A percentile compares a stretch with the other conserved stretches of the same genome.
These are phyloP conservation scores for Stephania japonica DNA, from an alignment of 164 flowering plant species.

Conservation along the genomic window DNA sequence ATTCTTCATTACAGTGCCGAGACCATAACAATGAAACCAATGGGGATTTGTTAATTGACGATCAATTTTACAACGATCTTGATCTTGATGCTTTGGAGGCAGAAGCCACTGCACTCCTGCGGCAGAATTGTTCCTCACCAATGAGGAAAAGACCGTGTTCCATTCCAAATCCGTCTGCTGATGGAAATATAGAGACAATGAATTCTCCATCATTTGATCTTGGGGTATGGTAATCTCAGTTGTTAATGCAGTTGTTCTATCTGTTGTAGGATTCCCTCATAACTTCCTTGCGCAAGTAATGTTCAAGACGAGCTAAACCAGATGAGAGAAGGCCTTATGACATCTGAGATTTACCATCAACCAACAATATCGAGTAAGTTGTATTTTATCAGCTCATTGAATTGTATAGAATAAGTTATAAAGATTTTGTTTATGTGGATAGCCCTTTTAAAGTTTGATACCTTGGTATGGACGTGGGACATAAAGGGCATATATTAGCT, in stretches of 20 bases:
- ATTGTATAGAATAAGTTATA: neutral
- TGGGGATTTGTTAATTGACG: constrained; percentile 40
- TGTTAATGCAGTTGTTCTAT: neutral
- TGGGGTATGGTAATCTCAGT: constrained; percentile 43
- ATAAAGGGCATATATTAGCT: neutral
- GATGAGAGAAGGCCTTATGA: neutral
- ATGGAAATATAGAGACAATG: constrained; percentile 17
- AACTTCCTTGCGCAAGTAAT: neutral
- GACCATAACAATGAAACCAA: constrained; percentile 19
- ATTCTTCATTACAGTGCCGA: constrained; percentile 17
- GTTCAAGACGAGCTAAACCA: neutral
- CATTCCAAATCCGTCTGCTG: constrained; percentile 12
- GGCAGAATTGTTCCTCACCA: constrained; percentile 27
- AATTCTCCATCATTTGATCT: constrained; percentile 82
- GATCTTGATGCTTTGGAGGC: constrained; percentile 92
- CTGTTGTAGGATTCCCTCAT: neutral
- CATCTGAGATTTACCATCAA: neutral
- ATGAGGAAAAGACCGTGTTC: constrained; percentile 16
- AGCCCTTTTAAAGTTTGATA: neutral
- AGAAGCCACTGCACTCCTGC: constrained; percentile 59
- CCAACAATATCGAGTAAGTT: neutral
- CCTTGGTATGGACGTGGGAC: neutral
- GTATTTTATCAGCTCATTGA: neutral
- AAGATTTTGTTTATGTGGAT: neutral
- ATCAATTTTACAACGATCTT: constrained; percentile 61